Evolutionary conservation across 1,139 yeast species (phyloP), one percentile per base, ranked within the genome.

Genomic region (Magnusiomyces clavatus): DNA sequence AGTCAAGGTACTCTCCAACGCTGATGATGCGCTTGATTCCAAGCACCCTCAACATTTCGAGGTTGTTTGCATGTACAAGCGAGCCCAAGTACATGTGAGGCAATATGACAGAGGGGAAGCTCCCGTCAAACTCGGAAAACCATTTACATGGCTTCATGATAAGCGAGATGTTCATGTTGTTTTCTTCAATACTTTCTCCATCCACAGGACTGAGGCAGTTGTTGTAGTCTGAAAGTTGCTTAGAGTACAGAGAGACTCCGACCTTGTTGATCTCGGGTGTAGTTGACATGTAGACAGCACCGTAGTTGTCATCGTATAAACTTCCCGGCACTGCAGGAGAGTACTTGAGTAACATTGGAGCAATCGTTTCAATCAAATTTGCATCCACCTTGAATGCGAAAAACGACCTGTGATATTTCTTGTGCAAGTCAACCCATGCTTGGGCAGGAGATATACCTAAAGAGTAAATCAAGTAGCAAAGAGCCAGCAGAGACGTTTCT

Each of bases 21-120:
- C 95, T 84, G 6, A 92, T 80, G 13, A 92, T 76, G 54, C 86
- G 81, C 34, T 76, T 77, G 52, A 92, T 87, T 0, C 89, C 92
- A 20, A 92, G 69, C 50, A 76, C 77, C 36, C 71, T 68, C 53
- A 92, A 70, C 60, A 90, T 68, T 4, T 81, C 78, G 2, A 84
- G 75, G 60, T 83, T 79, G 57, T 81, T 81, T 6, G 97, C 97
- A 69, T 92, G 97, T 48, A 72, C 77, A 50, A 89, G 71, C 1
- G 95, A 84, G 0, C 98, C 98, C 52, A 92, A 73, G 64, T 89
- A 92, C 60, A 92, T 68, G 66, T 90, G 92, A 0, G 94, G 87
- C 49, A 90, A 68, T 2, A 92, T 83, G 51, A 86, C 73, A 0
- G 88, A 82, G 1, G 94, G 94, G 34, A 85, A 65, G 10, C 85